phyloP scores from a whole-genome alignment of 2,329 filamentous ascomycete species.

The Colletotrichum lindemuthianum region DNA sequence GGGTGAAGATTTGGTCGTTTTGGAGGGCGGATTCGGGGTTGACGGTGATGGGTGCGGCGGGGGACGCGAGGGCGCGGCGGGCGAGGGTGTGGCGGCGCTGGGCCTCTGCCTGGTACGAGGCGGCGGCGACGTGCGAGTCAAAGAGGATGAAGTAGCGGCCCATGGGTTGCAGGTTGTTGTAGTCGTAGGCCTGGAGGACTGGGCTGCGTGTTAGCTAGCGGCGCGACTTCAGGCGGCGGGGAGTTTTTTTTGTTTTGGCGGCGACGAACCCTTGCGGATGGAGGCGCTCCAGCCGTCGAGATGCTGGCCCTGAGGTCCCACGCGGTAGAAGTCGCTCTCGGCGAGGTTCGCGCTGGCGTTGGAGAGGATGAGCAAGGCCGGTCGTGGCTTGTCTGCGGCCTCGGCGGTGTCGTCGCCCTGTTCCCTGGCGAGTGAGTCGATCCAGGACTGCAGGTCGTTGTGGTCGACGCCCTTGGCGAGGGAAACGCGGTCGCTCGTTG shows the following conservation, averaged over 20 bases:
- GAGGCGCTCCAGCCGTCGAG: slow-evolving; percentile 75
- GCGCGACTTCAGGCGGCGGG: background rate
- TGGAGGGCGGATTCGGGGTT: slow-evolving; percentile 55
- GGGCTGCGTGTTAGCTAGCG: slow-evolving; percentile 24
- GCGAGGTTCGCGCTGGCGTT: slow-evolving; percentile 68
- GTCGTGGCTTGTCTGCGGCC: slow-evolving; percentile 5
- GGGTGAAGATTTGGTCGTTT: slow-evolving; percentile 55
- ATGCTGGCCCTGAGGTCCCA: slow-evolving; percentile 69
- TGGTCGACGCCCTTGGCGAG: slow-evolving; percentile 11
- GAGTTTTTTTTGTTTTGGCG: too few species aligned
- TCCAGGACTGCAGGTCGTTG: slow-evolving; percentile 32
- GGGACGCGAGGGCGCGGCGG: slow-evolving; percentile 45
- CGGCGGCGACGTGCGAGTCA: slow-evolving; percentile 65
- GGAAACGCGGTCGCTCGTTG: too few species aligned
- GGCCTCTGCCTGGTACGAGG: slow-evolving; percentile 68
- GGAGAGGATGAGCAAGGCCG: slow-evolving; percentile 64
- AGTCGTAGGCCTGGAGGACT: slow-evolving; percentile 73
- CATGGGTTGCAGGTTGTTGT: slow-evolving; percentile 68
- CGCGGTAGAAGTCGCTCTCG: slow-evolving; percentile 76
- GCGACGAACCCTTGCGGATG: slow-evolving; percentile 62
- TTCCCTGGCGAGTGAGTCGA: slow-evolving; percentile 23
- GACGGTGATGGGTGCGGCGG: slow-evolving; percentile 47
- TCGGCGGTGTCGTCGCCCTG: background rate
- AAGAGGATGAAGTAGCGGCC: slow-evolving; percentile 79
- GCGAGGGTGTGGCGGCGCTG: slow-evolving; percentile 49